Evolutionary conservation across 2,329 filamentous ascomycete species (phyloP), one percentile per base, ranked within the genome.

Genomic region (Paracorniculantispora psalliotae): DNA sequence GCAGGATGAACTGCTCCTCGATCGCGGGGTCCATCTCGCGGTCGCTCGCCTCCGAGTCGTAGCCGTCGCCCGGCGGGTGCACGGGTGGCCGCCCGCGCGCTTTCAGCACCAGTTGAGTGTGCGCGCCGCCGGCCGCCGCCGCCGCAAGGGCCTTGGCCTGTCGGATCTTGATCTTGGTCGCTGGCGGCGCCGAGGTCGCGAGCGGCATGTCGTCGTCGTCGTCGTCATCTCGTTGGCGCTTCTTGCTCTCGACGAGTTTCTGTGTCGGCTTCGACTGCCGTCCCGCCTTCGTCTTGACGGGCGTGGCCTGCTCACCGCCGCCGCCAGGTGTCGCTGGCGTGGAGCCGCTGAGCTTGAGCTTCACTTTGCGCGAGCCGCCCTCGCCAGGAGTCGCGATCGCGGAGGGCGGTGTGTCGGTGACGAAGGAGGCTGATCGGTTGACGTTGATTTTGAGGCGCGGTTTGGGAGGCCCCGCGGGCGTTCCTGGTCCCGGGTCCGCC

Each of bases 41-140:
- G 69, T 97, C 94, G 58, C 92, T 94, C 13, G 92, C 91, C 73
- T 97, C 94, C 3, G 92, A 97, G 71, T 99, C 94, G 73, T 97
- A 99, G 8, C 93, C 94, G 59, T 96, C 91, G 54, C 94, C 94
- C 1, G 85, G 83, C 5, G 86, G 86, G 63, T 90, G 83, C 33
- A 82, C 78, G 7, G 90, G 88, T 1, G 84, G 80, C 63, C 85
- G 82, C n/a, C 87, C 88, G 65, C 87, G 85, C 51, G 84, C 78
- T 67, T 86, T 88, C 59, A 90, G 70, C 48, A 77, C 73, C 21
- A 77, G 61, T 51, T 76, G 71, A 46, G 72, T 75, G 59, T 61
- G 69, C 57, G 64, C 69, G 51, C 66, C 63, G 57, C 69, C 64
- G 57, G 67, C 50, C 65, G 60, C 64, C 63, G 37, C 41, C 12